Conservation (phyloP, 2,329 filamentous ascomycete genomes). For the Dichotomopilus funicola region DNA sequence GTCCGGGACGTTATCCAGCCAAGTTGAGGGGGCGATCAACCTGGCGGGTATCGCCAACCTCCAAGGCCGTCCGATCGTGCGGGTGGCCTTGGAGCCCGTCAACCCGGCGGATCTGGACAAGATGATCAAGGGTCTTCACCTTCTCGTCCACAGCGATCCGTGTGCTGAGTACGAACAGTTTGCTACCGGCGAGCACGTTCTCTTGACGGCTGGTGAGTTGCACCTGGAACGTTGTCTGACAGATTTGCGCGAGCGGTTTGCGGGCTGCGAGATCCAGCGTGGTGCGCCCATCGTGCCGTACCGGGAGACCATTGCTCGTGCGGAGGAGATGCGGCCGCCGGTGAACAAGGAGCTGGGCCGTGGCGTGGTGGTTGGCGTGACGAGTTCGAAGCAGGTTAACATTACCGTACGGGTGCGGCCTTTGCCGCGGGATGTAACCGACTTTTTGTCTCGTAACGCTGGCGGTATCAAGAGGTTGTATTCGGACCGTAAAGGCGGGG, state of each 20-base stretch:
- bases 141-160: slow-evolving; percentile 90
- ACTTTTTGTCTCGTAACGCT: slow-evolving; percentile 76
- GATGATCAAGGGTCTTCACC: slow-evolving; percentile 80
- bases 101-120: slow-evolving; percentile 88
- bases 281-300: slow-evolving; percentile 94
- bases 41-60: slow-evolving; percentile 74
- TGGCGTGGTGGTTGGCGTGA: slow-evolving; percentile 68
- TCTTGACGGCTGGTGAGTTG: slow-evolving; percentile 87
- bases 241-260: slow-evolving; percentile 86
- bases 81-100: slow-evolving; percentile 87
- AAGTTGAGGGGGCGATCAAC: slow-evolving; percentile 79
- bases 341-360: slow-evolving; percentile 80
- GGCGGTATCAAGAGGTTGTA: slow-evolving; percentile 74
- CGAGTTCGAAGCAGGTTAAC: slow-evolving; percentile 79
- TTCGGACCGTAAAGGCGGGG: slow-evolving; percentile 55
- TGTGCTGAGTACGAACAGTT: slow-evolving; percentile 95
- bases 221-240: slow-evolving; percentile 92
- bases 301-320: slow-evolving; percentile 80
- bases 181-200: slow-evolving; percentile 86
- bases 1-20: slow-evolving; percentile 86
- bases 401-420: slow-evolving; percentile 72
- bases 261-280: slow-evolving; percentile 88
- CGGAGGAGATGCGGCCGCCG: slow-evolving; percentile 85
- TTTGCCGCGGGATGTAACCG: slow-evolving; percentile 68
- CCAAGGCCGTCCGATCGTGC: slow-evolving; percentile 82